Evolutionary conservation across 805 yeast genomes (phyloP).

Genomic region (Alloascoidea africana): DNA sequence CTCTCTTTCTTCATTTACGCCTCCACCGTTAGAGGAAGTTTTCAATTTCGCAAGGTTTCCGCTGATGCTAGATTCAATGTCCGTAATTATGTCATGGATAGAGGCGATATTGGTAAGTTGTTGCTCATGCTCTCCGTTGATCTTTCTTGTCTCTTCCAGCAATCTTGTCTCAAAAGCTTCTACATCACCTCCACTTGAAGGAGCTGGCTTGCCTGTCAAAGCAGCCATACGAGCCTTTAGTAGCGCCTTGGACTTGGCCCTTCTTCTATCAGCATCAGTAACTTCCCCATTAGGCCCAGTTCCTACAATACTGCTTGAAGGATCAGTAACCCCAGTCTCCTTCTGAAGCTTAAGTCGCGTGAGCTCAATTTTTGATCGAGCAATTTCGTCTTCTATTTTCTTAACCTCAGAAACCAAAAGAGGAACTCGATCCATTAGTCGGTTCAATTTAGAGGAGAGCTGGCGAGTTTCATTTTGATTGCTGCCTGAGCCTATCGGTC

Average conservation of each 20-base stretch:
- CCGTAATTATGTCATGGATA: constrained; percentile 48
- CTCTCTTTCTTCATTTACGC: constrained; percentile 23
- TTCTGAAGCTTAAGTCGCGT: constrained; percentile 38
- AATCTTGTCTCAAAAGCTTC: constrained; percentile 40
- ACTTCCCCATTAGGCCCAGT: constrained; percentile 79
- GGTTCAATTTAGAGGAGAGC: constrained; percentile 25
- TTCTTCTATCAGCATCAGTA: constrained; percentile 70
- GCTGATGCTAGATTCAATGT: constrained; percentile 53
- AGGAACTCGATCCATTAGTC: constrained; percentile 62
- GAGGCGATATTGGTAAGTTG: background rate
- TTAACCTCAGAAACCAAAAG: constrained; percentile 47
- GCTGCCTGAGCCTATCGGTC: constrained; percentile 5
- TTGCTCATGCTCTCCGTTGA: constrained; percentile 36
- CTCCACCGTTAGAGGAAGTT: constrained; percentile 11
- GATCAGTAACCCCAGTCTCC: constrained; percentile 38
- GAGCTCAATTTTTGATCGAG: constrained; percentile 47
- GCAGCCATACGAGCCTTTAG: constrained; percentile 85
- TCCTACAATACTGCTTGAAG: constrained; percentile 50
- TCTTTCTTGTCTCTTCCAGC: constrained; percentile 32
- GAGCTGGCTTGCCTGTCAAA: constrained; percentile 59
- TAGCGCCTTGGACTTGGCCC: constrained; percentile 65
- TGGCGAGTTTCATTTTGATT: constrained; percentile 5
- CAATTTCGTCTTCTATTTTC: constrained; percentile 51
- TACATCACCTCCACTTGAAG: constrained; percentile 24
- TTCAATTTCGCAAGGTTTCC: background rate